Evolutionary conservation across 352 stramenopile species (phyloP).

Genomic region (Globisporangium parvum): DNA sequence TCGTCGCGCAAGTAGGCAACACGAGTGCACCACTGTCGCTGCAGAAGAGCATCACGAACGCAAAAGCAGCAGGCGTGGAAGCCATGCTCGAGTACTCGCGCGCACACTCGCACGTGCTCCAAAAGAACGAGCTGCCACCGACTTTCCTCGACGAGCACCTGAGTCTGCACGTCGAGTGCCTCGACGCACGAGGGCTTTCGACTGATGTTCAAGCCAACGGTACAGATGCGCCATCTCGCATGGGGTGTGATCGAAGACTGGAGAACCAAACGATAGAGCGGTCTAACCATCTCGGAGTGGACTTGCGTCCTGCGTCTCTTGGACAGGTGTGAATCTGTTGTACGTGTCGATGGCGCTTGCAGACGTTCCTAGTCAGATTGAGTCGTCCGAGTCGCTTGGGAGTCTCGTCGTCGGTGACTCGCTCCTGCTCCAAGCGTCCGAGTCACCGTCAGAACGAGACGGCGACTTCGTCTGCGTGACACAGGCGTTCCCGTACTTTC

Average conservation of each 20-base stretch:
- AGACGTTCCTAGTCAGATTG: conserved; percentile 25
- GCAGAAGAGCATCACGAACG: conserved; percentile 16
- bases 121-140: conserved; percentile 12
- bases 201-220: conserved; percentile 12
- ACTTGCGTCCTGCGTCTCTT: not conserved
- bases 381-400: conserved; percentile 22
- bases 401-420: conserved; percentile 58
- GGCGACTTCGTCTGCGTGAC: conserved; percentile 38
- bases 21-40: conserved; percentile 13
- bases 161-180: conserved; percentile 23
- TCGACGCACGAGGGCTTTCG: conserved; percentile 38
- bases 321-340: conserved; percentile 45
- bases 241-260: not conserved
- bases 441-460: not conserved
- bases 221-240: conserved; percentile 6
- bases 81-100: conserved; percentile 16
- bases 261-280: too few species aligned
- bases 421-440: conserved; percentile 20
- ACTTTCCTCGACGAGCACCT: conserved; percentile 38
- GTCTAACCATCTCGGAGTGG: not conserved
- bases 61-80: conserved; percentile 15
- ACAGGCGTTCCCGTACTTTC: conserved; percentile 50
- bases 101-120: conserved; percentile 13
- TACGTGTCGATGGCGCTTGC: conserved; percentile 42
- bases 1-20: conserved; percentile 12